Percentiles rank a stretch among this genome's conserved stretches.
These are phyloP conservation scores for Saturnispora halmiae DNA, from an alignment of 805 yeast genomes.

Conservation along the genomic window DNA sequence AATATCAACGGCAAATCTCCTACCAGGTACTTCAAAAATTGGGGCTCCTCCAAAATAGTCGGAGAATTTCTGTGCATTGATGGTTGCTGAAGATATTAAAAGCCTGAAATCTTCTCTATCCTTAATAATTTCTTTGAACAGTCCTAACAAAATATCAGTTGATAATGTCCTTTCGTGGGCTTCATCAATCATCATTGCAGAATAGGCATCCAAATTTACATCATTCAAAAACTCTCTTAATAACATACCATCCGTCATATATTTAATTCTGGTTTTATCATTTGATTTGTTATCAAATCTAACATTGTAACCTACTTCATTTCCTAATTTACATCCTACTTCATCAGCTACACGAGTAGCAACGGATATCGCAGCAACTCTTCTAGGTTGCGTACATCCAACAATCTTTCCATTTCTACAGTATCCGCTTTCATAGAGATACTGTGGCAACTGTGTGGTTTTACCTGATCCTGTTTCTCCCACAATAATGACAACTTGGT, in stretches of 20 bases:
- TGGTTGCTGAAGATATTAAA: constrained; percentile 87
- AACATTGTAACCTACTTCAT: constrained; percentile 80
- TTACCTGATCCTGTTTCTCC: constrained; percentile 98
- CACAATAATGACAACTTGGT: constrained; percentile 73
- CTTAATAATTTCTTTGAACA: constrained; percentile 59
- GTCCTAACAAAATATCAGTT: constrained; percentile 76
- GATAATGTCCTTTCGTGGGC: constrained; percentile 94
- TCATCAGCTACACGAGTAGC: constrained; percentile 91
- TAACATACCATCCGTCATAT: constrained; percentile 94
- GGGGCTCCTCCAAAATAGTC: constrained; percentile 77
- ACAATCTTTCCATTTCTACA: constrained; percentile 45
- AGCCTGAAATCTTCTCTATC: constrained; percentile 63
- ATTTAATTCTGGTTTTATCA: constrained; percentile 63
- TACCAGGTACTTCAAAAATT: constrained; percentile 81
- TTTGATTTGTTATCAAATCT: constrained; percentile 77
- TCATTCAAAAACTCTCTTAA: constrained; percentile 76
- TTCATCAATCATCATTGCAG: constrained; percentile 89
- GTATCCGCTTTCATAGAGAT: constrained; percentile 73
- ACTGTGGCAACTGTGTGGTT: constrained; percentile 90
- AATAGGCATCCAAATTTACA: constrained; percentile 56
- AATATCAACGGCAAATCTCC: constrained; percentile 86
- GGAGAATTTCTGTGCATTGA: constrained; percentile 83
- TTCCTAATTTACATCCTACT: constrained; percentile 70
- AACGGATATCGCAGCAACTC: constrained; percentile 91
- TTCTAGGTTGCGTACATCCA: constrained; percentile 89